These are phyloP conservation scores for Alternaria sp. DNA, from an alignment of 2,329 filamentous ascomycete genomes.

Conservation along the genomic window DNA sequence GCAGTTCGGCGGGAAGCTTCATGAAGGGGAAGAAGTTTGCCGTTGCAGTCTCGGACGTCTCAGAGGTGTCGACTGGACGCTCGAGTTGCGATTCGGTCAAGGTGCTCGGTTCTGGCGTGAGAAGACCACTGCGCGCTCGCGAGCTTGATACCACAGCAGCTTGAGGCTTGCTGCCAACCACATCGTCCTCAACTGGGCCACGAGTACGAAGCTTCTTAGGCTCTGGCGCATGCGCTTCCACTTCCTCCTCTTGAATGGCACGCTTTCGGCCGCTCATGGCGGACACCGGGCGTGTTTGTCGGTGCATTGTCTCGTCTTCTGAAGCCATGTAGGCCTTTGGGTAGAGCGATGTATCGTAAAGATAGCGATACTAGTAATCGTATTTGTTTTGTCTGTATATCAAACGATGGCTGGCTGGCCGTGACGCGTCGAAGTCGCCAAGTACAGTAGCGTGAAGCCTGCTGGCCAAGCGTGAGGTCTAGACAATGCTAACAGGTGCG, in stretches of 20 bases:
- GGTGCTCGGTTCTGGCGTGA: constrained; percentile 28
- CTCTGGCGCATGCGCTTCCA: neutral
- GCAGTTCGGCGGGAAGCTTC: constrained; percentile 55
- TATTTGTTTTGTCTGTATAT: neutral
- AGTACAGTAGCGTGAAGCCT: neutral
- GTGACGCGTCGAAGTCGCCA: neutral
- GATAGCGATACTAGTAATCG: neutral
- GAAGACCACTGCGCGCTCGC: constrained; percentile 17
- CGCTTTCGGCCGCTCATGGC: constrained; percentile 13
- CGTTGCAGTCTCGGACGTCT: neutral
- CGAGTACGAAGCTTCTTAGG: constrained; percentile 12
- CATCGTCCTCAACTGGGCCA: neutral
- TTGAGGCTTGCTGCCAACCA: neutral
- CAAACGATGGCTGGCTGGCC: neutral
- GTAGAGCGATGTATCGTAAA: neutral
- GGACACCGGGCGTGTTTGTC: neutral
- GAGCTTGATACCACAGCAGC: neutral
- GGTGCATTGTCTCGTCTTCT: constrained; percentile 7
- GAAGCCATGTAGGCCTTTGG: neutral
- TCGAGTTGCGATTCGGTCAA: constrained; percentile 21
- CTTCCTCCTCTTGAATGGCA: constrained; percentile 1
- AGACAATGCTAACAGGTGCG: neutral
- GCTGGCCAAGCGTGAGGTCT: neutral
- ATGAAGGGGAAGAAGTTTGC: constrained; percentile 47
- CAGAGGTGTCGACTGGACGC: neutral